A percentile compares a stretch with the other conserved stretches of the same genome.
These are phyloP conservation scores for Umbelopsis sp. DNA, from an alignment of 371 early-diverging fungal species.

Conservation along the genomic window DNA sequence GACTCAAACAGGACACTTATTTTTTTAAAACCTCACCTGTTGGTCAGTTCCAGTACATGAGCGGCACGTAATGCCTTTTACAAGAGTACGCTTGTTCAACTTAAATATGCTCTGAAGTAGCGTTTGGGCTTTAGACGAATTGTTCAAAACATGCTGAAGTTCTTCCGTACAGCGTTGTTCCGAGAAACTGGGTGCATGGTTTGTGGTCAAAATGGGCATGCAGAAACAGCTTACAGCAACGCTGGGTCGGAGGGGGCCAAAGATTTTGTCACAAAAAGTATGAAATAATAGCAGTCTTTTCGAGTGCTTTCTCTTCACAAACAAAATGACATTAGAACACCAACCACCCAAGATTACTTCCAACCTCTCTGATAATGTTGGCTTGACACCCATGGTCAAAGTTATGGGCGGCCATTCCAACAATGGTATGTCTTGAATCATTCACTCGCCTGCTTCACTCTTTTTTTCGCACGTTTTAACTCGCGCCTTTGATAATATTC, in stretches of 20 bases:
- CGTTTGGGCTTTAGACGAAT: conserved; percentile 33
- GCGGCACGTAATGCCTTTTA: conserved; percentile 45
- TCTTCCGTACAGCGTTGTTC: conserved; percentile 44
- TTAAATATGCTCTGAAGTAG: conserved; percentile 40
- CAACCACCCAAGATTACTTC: conserved; percentile 39
- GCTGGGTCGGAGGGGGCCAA: no score
- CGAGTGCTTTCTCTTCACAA: neutral
- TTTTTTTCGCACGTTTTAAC: neutral
- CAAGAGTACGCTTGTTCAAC: conserved; percentile 37
- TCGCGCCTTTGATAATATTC: neutral
- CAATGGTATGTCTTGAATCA: conserved; percentile 8
- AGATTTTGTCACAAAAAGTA: no score
- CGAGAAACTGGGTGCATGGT: conserved; percentile 24
- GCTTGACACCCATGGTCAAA: conserved; percentile 44
- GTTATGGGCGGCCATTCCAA: conserved; percentile 32
- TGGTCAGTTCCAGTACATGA: conserved; percentile 46
- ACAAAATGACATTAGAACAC: conserved; percentile 31
- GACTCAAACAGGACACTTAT: neutral
- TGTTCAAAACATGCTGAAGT: conserved; percentile 36
- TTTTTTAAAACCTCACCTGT: conserved; percentile 24
- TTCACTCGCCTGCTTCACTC: neutral
- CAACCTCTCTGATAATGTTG: conserved; percentile 32
- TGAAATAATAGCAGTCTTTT: neutral
- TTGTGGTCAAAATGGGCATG: conserved; percentile 16
- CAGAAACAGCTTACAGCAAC: neutral